Percentiles rank a stretch among this genome's conserved stretches.
Evolutionary conservation across 495 filamentous ascomycete species (phyloP).

Genomic region (Aspergillus bertholletiae): DNA sequence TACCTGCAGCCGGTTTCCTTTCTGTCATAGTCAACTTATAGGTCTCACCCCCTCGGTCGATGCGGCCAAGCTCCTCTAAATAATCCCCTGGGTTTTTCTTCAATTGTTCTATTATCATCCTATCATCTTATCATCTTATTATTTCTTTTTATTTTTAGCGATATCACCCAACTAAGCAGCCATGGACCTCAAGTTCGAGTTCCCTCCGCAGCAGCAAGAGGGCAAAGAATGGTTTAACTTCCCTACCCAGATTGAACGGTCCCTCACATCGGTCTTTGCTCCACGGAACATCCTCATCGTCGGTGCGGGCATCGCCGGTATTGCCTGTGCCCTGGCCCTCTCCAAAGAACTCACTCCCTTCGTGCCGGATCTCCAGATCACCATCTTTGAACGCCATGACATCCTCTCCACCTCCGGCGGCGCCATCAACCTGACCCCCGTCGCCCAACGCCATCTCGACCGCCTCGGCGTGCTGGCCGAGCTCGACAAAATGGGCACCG

Average conservation of each 20-base stretch:
- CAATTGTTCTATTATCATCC: too few species aligned
- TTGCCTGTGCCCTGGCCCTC: constrained; percentile 51
- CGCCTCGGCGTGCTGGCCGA: constrained; percentile 49
- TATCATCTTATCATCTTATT: not conserved
- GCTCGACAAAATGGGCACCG: constrained; percentile 38
- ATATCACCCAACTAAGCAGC: not conserved
- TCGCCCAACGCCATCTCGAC: constrained; percentile 55
- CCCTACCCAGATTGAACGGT: constrained; percentile 8
- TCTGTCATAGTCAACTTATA: not conserved
- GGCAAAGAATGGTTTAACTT: constrained; percentile 8
- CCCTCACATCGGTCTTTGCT: constrained; percentile 11
- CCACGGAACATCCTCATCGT: constrained; percentile 44
- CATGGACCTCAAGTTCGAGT: constrained; percentile 4
- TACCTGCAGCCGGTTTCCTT: too few species aligned
- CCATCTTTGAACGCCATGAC: constrained; percentile 55
- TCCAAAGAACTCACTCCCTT: constrained; percentile 42
- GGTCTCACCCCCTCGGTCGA: not conserved
- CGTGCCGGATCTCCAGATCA: constrained; percentile 44
- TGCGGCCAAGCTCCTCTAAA: not conserved
- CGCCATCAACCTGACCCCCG: constrained; percentile 60
- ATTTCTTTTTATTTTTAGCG: not conserved
- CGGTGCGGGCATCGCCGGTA: constrained; percentile 55
- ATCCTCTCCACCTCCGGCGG: constrained; percentile 56
- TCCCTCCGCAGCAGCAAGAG: not conserved
- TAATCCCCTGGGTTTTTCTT: too few species aligned